Conservation (phyloP, 208 protist species). For the Trypanosoma theileri region DNA sequence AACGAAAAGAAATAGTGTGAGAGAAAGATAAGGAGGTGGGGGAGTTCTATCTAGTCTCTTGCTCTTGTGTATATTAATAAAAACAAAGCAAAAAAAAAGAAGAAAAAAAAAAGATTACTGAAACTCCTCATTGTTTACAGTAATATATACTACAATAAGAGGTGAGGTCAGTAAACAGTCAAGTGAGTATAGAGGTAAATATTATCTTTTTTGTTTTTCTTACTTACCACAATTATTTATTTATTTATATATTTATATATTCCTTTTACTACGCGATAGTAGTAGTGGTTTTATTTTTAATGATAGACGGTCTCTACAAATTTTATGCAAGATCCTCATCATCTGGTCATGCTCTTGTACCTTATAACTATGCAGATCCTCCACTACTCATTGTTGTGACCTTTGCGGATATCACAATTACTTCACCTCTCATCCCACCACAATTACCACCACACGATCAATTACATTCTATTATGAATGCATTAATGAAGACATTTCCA, state of each 20-base stretch:
- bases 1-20: not conserved
- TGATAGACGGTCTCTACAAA: slow-evolving; percentile 15
- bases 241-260: no score
- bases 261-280: not conserved
- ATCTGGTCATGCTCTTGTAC: not conserved
- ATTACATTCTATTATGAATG: slow-evolving; percentile 1
- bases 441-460: not conserved
- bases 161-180: no score
- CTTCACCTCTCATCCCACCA: not conserved
- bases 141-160: no score
- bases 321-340: slow-evolving; percentile 7
- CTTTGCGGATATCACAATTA: not conserved
- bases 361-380: not conserved
- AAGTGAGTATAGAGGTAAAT: no score
- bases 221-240: no score
- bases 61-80: no score
- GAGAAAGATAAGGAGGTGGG: no score
- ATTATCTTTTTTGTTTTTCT: no score
- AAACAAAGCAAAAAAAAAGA: no score
- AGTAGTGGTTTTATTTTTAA: not conserved
- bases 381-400: slow-evolving; percentile 19
- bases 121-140: no score
- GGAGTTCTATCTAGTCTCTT: not conserved
- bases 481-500: slow-evolving; percentile 17
- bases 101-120: no score